Base-by-base conservation (phyloP, 1,139 yeast genomes). In the Kurtzmaniella quercitrusa region DNA sequence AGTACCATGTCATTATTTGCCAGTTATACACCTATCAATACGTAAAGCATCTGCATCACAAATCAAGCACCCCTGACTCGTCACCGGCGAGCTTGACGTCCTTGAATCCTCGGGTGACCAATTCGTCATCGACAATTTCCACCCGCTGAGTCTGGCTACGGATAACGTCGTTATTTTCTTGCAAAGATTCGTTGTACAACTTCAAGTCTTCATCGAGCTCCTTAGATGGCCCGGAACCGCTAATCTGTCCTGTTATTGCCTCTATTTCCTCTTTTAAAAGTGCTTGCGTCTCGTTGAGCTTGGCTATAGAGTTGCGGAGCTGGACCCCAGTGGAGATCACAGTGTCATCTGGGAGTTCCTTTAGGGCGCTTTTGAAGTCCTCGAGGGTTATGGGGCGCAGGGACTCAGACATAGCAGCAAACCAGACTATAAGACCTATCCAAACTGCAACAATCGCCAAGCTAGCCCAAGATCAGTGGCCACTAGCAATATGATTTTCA, bases 281-380 rank as follows among this genome's bases (percentile, higher is more conserved):
- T 27, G 46, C 52, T 48, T 70, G 70, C 18, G 76, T 68, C 23
- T 62, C 65, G 23, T 51, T 46, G 34, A 72, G 54, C 48, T 67
- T 69, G 23, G 47, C 42, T 19, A 69, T 42, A 0, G 73, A 65
- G 25, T 48, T 55, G 6, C 47, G 43, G 37, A 69, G 50, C 44
- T 68, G 70, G 2, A 46, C 43, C 42, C 54, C 54, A n/a, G 65
- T 48, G 1, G 61, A 49, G 8, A 42, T 37, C 17, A 68, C 38
- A 7, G 63, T 59, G 18, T 65, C 70, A 41, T 66, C 71, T 0
- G 70, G 54, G n/a, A 64, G 44, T 14, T 70, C 77, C 17, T 51
- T 53, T 25, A 70, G 54, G 5, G 76, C 74, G 2, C 34, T 39
- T 5, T 40, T 44, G 48, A 71, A 71, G 19, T 61, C 61, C 7